Evolutionary conservation across 2,329 filamentous ascomycete genomes (phyloP), one percentile per base, ranked within the genome.

Genomic region (Aspergillus chevalieri): DNA sequence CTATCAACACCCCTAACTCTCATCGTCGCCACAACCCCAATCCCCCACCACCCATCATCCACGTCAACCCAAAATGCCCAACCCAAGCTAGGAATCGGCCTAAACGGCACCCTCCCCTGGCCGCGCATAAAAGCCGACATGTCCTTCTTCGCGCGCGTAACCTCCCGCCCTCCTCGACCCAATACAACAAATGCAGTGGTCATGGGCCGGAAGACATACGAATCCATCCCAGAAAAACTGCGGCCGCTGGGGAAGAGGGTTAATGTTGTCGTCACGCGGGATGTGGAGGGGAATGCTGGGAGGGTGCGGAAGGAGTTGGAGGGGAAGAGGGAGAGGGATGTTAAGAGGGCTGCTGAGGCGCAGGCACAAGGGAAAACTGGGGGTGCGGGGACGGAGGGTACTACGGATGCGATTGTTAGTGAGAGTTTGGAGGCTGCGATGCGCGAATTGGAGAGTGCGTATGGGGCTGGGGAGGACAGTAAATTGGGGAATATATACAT

Each of bases 181-280:
- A 56, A 54, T 2, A 57, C 47, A 22, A 64, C 61, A 1, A 92
- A 91, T 68, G 87, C 88, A 15, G 88, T 97, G 46, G 86, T 98
- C 59, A 98, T 98, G 93, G 93, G 93, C 52, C 87, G 93, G 64
- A 96, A 94, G 71, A 98, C 93, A 0, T 98, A 92, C 85, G 89
- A 95, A 47, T 89, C 84, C 56, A 92, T 98, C 52, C 92, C 93
- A 2, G 65, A 76, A 6, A 79, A 77, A 46, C 90, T 93, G 66
- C 80, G 90, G 2, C 93, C 93, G 15, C 77, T 98, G 30, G 84
- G 82, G 53, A 86, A 83, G 54, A 78, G 93, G 8, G 75, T 90
- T 46, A 97, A 95, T 68, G 81, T 96, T 38, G 81, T 97, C 56
- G 76, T 98, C 57, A 87, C 83, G 44, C 60, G 69, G n/a, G 66